Evolutionary conservation across 2,329 filamentous ascomycete species (phyloP).

Genomic region (Colletotrichum sansevieriae): DNA sequence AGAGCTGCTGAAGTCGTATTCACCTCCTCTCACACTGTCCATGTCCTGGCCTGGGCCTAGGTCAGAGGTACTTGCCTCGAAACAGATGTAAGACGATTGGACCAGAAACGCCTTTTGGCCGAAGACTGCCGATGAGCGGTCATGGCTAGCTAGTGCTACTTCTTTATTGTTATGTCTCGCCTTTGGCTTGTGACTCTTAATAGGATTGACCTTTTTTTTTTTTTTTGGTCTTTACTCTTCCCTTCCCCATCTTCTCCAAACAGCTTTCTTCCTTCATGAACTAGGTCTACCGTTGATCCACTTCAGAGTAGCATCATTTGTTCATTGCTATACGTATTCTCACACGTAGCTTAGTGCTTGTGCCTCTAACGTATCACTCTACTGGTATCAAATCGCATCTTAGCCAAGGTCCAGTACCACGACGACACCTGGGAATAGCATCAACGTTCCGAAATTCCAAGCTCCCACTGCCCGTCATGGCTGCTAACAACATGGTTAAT

Average conservation of each 20-base stretch:
- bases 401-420: not conserved
- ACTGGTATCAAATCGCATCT: not conserved
- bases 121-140: conserved; percentile 39
- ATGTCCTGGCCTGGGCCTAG: conserved; percentile 32
- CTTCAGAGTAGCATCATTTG: conserved; percentile 40
- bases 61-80: conserved; percentile 40
- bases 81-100: conserved; percentile 42
- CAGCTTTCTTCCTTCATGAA: conserved; percentile 24
- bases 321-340: conserved; percentile 11
- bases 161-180: conserved; percentile 27
- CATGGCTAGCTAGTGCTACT: conserved; percentile 36
- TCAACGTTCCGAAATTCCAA: not conserved
- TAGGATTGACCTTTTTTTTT: conserved; percentile 33
- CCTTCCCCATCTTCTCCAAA: conserved; percentile 35
- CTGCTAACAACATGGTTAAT: conserved; percentile 73
- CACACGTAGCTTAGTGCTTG: not conserved
- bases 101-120: conserved; percentile 41
- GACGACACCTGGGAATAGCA: not conserved
- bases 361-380: conserved; percentile 1
- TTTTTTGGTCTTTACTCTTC: conserved; percentile 34
- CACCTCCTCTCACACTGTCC: conserved; percentile 33
- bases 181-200: conserved; percentile 44
- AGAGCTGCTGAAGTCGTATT: conserved; percentile 14
- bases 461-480: conserved; percentile 59
- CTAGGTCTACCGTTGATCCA: conserved; percentile 20